phyloP scores from a whole-genome alignment of 2,329 filamentous ascomycete genomes.

The Chaetomiaceae sp. region DNA sequence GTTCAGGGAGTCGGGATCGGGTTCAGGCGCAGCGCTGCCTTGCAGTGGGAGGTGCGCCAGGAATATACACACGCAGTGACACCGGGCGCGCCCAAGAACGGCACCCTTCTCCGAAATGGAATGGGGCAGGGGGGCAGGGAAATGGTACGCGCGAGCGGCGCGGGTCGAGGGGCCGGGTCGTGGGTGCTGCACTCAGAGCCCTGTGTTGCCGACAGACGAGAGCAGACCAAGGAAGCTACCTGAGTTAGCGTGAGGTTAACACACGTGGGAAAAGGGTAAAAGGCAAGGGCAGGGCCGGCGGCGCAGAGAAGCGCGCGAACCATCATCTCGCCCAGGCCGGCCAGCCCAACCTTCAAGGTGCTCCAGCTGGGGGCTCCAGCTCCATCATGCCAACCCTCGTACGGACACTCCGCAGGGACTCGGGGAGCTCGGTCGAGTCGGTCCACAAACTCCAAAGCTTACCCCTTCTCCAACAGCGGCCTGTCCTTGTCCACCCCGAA shows the following conservation, averaged over 20 bases:
- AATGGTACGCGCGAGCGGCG: neutral
- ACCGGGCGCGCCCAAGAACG: conserved; percentile 14
- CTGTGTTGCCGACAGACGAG: conserved; percentile 4
- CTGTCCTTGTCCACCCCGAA: no score
- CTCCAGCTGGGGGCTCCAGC: no score
- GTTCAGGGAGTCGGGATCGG: conserved; percentile 2
- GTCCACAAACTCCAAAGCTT: no score
- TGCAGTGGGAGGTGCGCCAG: conserved; percentile 8
- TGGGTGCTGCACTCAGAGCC: conserved; percentile 9
- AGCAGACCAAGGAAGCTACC: neutral
- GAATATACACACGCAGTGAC: conserved; percentile 14
- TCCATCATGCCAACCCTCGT: no score
- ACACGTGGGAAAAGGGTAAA: no score
- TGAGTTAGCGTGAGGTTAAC: no score
- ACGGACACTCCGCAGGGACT: no score
- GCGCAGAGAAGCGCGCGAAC: neutral
- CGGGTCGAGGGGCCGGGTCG: neutral
- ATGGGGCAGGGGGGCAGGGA: neutral
- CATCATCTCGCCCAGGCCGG: neutral
- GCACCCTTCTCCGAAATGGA: neutral
- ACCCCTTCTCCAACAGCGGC: no score
- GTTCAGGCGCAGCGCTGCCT: conserved; percentile 2
- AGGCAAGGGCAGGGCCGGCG: neutral
- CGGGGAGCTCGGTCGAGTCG: no score
- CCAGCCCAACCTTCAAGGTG: neutral